Evolutionary conservation across 345 rosid genomes (phyloP), one percentile per base, ranked within the genome.

Genomic region (Triadica sebifera): DNA sequence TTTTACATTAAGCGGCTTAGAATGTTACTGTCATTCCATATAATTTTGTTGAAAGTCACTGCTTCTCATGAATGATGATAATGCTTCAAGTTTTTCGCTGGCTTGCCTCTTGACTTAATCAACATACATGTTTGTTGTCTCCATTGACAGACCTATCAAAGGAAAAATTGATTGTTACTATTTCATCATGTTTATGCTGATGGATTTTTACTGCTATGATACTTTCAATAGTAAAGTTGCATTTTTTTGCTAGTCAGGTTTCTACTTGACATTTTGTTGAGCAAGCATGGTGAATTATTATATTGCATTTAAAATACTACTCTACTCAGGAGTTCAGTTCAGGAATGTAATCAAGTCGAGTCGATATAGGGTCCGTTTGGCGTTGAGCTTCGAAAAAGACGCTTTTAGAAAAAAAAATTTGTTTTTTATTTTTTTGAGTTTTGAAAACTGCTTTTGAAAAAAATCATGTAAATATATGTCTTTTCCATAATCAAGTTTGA

Each of bases 1-100:
- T 81, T 60, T 72, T 77, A 71, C 51, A 77, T 67, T 58, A 83
- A 74, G 75, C 57, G 76, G 76, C 80, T 74, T 76, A 78, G 79
- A 49, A 80, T 78, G 69, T 70, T 75, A 43, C 53, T 70, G 75
- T 65, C 78, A 67, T 84, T 72, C 43, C 58, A 74, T 59, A 73
- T 74, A 10, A 68, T 65, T 47, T 71, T 71, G 76, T 70, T 53
- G 75, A 46, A 74, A 73, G 60, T 77, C 75, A 75, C 75, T 70
- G 66, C 76, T 65, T 39, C 41, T 60, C 47, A 39, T 73, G 50
- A 64, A 73, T 63, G 60, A 63, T 51, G 69, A 73, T 73, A 52
- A 73, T 22, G 38, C 52, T 52, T 16, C 41, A 53, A 51, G 62
- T 51, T 53, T 52, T 50, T 51, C n/a, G 12, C 16, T 69, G 60